Evolutionary conservation across 176 grass and related monocot genomes (phyloP), one percentile per base, ranked within the genome.

Genomic region (Musa schizocarpa): DNA sequence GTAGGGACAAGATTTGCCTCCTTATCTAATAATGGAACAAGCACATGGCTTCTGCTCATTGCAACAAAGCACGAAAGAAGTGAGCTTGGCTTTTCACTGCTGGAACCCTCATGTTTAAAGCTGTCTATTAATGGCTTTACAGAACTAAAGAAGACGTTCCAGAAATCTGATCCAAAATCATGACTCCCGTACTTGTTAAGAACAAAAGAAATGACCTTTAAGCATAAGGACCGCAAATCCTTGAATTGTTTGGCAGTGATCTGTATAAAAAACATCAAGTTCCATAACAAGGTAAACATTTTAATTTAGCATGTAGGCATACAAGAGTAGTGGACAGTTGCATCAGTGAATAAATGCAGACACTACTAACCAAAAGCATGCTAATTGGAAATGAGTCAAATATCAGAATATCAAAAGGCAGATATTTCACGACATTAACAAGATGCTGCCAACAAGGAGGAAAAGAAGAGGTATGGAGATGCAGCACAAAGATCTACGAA

Each of bases 21-120:
- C 73, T 77, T 83, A 56, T 55, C 84, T 58, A 97, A 68, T 58
- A 97, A 65, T 43, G 82, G 66, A 81, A 85, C 83, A 86, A 97
- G 63, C 72, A 65, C 87, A 81, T 86, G 80, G 84, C 78, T 97
- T 78, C 77, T 81, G 74, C 90, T 97, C 90, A 97, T 97, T 54
- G 80, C 72, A 73, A 98, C 86, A 77, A 98, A 98, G 65, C 94
- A 98, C 14, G 82, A 85, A 79, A 98, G 92, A 83, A 93, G 85
- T 69, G 90, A 93, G 62, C 90, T 93, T 71, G 90, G 90, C 54
- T 87, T 93, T 81, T 87, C 90, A 76, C 90, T 93, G 69, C 94
- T 98, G 48, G 86, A 80, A 87, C 88, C 88, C 77, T 93, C 94
- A 69, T 88, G 81, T 77, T 87, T 93, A 63, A 98, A 98, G 82